Percentiles rank a stretch among this genome's conserved stretches.
phyloP scores from a whole-genome alignment of 2,329 filamentous ascomycete genomes.

The Ceratocystis colombiana region DNA sequence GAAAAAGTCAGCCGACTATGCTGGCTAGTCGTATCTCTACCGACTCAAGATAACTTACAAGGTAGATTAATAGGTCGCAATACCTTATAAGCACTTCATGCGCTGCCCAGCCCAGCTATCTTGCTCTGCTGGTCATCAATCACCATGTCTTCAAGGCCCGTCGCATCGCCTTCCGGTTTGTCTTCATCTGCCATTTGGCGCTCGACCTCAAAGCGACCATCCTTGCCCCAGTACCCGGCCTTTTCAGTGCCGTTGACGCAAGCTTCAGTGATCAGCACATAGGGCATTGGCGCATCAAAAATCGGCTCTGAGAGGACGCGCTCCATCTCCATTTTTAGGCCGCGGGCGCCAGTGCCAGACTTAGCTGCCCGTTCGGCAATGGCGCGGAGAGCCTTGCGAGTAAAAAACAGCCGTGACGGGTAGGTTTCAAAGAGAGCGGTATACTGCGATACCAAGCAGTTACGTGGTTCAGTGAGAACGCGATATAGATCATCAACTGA shows the following conservation, averaged over 20 bases:
- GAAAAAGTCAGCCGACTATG: not conserved
- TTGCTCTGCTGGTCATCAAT: conserved; percentile 33
- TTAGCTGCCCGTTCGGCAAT: conserved; percentile 59
- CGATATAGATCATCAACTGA: conserved; percentile 59
- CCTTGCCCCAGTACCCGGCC: conserved; percentile 56
- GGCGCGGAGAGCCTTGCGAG: conserved; percentile 65
- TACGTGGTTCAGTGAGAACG: conserved; percentile 85
- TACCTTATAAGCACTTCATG: conserved; percentile 30
- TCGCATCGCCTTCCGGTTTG: conserved; percentile 25
- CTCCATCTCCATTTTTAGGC: conserved; percentile 71
- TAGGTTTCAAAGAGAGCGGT: conserved; percentile 72
- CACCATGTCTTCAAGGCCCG: conserved; percentile 18
- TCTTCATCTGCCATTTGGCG: conserved; percentile 57
- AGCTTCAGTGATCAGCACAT: conserved; percentile 61
- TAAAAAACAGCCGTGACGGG: conserved; percentile 74
- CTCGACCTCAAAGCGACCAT: conserved; percentile 59
- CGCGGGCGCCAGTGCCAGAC: conserved; percentile 64
- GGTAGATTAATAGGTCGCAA: not conserved
- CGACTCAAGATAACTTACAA: not conserved
- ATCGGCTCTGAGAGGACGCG: conserved; percentile 67
- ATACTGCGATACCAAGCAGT: conserved; percentile 81
- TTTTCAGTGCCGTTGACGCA: conserved; percentile 55
- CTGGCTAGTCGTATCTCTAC: not conserved
- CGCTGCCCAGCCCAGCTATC: conserved; percentile 41
- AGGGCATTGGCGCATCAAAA: conserved; percentile 69